Evolutionary conservation across 225 moss, liverwort and hornwort species (phyloP).

Genomic region (Bryoerythrophyllum caledonicum): DNA sequence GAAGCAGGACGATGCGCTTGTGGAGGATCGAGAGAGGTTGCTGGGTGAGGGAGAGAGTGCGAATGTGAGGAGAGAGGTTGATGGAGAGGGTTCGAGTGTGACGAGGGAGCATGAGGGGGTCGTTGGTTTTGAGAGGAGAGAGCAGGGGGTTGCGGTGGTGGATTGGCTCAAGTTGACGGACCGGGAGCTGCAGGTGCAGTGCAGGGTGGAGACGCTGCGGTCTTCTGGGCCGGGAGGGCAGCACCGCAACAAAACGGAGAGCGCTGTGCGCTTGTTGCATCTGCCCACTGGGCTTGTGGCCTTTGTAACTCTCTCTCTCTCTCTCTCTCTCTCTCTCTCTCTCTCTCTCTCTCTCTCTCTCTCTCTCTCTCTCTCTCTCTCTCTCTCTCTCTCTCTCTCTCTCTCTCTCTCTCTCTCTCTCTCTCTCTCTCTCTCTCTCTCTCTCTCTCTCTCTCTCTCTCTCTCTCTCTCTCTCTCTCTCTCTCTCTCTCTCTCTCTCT

Average conservation of each 20-base stretch:
- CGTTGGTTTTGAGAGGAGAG: constrained; percentile 16
- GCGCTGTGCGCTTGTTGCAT: constrained; percentile 88
- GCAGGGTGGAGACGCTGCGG: constrained; percentile 83
- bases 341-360: not conserved
- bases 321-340: no score
- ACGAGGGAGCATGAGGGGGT: not conserved
- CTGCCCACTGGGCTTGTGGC: constrained; percentile 82
- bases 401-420: not conserved
- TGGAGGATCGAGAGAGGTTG: not conserved
- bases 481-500: no score
- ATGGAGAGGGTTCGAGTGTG: not conserved
- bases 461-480: not conserved
- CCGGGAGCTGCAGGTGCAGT: constrained; percentile 66
- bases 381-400: no score
- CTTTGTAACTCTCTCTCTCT: constrained; percentile 29
- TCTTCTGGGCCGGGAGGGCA: constrained; percentile 96
- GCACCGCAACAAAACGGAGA: constrained; percentile 93
- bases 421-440: not conserved
- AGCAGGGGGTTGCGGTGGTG: constrained; percentile 21
- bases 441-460: not conserved
- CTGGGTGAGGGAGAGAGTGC: not conserved
- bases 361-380: not conserved
- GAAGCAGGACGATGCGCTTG: not conserved
- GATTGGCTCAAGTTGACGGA: constrained; percentile 53
- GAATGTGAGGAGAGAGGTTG: not conserved